Percentiles rank a stretch among this genome's conserved stretches.
phyloP scores from a whole-genome alignment of 1,284 basidiomycete species.

The Paramarasmius palmivorus region DNA sequence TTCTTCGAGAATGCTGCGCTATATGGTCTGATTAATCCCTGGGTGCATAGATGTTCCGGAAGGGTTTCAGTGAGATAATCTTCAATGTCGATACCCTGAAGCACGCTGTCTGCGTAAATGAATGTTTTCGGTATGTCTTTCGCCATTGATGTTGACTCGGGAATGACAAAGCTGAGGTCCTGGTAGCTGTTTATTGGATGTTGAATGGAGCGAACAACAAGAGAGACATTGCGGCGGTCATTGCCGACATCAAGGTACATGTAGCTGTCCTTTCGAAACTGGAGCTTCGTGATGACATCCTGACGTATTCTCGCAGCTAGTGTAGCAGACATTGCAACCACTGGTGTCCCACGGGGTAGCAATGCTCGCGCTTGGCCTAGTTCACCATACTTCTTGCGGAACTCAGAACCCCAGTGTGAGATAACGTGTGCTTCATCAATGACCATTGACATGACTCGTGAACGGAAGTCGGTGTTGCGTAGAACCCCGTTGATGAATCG shows the following conservation, averaged over 20 bases:
- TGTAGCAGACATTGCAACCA: slow-evolving; percentile 41
- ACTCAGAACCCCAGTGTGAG: slow-evolving; percentile 41
- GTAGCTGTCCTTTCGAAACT: slow-evolving; percentile 22
- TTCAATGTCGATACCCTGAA: slow-evolving; percentile 21
- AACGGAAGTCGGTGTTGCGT: slow-evolving; percentile 26
- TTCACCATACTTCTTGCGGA: slow-evolving; percentile 39
- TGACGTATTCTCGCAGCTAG: slow-evolving; percentile 30
- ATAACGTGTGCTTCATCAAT: slow-evolving; percentile 42
- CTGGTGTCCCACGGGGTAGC: slow-evolving; percentile 30
- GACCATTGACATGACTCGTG: slow-evolving; percentile 29
- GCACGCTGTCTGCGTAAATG: slow-evolving; percentile 29
- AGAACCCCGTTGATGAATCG: slow-evolving; percentile 33
- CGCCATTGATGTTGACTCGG: slow-evolving; percentile 6
- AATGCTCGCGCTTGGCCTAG: slow-evolving; percentile 36
- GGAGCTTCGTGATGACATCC: slow-evolving; percentile 33
- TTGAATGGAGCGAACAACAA: slow-evolving; percentile 37
- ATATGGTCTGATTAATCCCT: slow-evolving; percentile 28
- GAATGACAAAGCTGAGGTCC: slow-evolving; percentile 40
- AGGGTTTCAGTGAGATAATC: slow-evolving; percentile 23
- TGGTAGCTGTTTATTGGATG: slow-evolving; percentile 33
- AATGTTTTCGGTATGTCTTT: slow-evolving; percentile 24
- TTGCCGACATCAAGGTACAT: slow-evolving; percentile 33
- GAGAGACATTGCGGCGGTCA: slow-evolving; percentile 37
- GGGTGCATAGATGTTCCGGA: slow-evolving; percentile 13
- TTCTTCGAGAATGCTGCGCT: slow-evolving; percentile 21